Evolutionary conservation across 2,329 filamentous ascomycete species (phyloP).

Genomic region (Berkeleyomyces basicola): DNA sequence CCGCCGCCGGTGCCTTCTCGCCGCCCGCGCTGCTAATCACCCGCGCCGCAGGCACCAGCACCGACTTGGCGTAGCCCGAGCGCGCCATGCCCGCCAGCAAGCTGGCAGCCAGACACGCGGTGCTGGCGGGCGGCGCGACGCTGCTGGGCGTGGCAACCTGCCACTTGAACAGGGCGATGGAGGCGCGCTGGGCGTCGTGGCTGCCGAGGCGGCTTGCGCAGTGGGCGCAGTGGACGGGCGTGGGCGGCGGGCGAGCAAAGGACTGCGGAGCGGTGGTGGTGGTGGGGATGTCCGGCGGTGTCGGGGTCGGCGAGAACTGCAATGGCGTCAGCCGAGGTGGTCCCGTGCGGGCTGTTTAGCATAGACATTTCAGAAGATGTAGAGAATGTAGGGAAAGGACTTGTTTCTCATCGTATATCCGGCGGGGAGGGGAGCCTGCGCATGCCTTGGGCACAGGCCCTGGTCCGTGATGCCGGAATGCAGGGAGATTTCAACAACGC

Average conservation of each 20-base stretch:
- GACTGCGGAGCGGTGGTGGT: not conserved
- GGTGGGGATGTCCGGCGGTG: not conserved
- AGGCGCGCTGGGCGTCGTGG: slow-evolving; percentile 27
- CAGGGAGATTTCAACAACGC: not conserved
- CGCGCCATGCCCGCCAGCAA: slow-evolving; percentile 36
- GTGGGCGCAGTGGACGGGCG: slow-evolving; percentile 26
- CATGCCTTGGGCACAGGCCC: slow-evolving; percentile 30
- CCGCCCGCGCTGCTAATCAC: not conserved
- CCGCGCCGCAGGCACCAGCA: slow-evolving; percentile 26
- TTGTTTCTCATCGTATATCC: slow-evolving; percentile 36
- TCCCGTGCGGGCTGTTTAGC: not conserved
- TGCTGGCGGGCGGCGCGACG: slow-evolving; percentile 23
- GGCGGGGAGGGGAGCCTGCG: slow-evolving; percentile 24
- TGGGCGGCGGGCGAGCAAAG: slow-evolving; percentile 4
- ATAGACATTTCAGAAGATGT: slow-evolving; percentile 16
- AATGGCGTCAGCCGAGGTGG: not conserved
- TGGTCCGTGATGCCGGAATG: slow-evolving; percentile 25
- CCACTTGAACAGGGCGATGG: slow-evolving; percentile 42
- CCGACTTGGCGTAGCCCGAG: slow-evolving; percentile 40
- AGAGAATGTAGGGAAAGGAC: slow-evolving; percentile 23
- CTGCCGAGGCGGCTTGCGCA: slow-evolving; percentile 33
- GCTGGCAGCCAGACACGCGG: slow-evolving; percentile 36
- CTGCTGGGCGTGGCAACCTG: slow-evolving; percentile 24
- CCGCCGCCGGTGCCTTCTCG: not conserved
- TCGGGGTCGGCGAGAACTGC: slow-evolving; percentile 2